These are phyloP conservation scores for Penicillium macrosclerotiorum DNA, from an alignment of 495 filamentous ascomycete genomes.

Conservation along the genomic window DNA sequence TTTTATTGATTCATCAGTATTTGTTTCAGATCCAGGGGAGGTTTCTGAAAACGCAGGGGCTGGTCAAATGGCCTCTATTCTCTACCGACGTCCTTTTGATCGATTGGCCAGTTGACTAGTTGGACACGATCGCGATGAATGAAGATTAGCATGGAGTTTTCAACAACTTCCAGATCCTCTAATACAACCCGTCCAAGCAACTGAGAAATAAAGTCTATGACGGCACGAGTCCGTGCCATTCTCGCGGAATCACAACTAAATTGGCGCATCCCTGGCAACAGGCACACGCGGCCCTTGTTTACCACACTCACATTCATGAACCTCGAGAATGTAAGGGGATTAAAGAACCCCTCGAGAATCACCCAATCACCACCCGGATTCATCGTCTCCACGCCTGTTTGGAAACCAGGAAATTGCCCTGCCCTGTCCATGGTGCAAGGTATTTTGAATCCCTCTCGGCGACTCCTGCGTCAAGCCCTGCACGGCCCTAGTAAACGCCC, in stretches of 20 bases:
- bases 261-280: not conserved
- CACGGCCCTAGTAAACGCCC: not conserved
- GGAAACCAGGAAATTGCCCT: slow-evolving; percentile 2
- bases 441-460: slow-evolving; percentile 3
- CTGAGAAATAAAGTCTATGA: too few species aligned
- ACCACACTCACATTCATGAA: slow-evolving; percentile 20
- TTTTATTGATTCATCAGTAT: too few species aligned
- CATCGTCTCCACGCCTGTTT: slow-evolving; percentile 9
- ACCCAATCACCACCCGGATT: slow-evolving; percentile 12
- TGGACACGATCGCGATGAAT: too few species aligned
- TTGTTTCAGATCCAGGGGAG: too few species aligned
- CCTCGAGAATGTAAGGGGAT: slow-evolving; percentile 27
- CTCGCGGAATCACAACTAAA: not conserved
- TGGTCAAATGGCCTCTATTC: too few species aligned
- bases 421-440: slow-evolving; percentile 17
- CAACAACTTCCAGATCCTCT: too few species aligned
- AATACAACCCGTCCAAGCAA: too few species aligned
- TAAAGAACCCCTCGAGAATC: slow-evolving; percentile 3
- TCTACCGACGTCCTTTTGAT: too few species aligned
- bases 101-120: too few species aligned
- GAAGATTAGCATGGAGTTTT: too few species aligned
- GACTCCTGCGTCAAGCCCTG: slow-evolving; percentile 14
- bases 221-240: too few species aligned
- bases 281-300: slow-evolving; percentile 15
- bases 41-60: too few species aligned